Conservation (phyloP, 2,329 filamentous ascomycete genomes). For the Pyrenophora tritici-repentis region DNA sequence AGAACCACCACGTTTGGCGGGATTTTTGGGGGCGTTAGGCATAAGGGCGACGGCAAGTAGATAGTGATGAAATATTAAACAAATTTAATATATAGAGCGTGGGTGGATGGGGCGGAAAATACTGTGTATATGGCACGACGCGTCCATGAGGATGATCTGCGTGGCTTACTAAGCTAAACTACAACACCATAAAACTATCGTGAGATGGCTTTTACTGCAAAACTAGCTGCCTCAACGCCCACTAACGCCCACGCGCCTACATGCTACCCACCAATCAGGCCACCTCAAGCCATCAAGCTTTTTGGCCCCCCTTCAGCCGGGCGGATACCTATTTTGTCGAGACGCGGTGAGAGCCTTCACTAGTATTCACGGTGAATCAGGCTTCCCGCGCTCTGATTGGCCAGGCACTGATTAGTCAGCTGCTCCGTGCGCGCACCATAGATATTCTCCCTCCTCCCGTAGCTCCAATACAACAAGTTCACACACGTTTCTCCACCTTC, state of each 20-base stretch:
- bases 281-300: not conserved
- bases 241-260: not conserved
- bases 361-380: no score
- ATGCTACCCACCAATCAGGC: not conserved
- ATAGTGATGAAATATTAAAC: no score
- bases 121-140: no score
- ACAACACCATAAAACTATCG: constrained; percentile 4
- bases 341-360: no score
- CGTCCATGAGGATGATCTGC: no score
- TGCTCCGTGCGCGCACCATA: no score
- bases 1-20: no score
- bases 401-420: no score
- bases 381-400: no score
- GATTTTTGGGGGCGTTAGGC: not conserved
- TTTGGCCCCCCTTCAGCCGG: not conserved
- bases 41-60: not conserved
- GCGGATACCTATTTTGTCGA: not conserved
- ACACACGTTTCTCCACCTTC: no score
- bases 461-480: no score
- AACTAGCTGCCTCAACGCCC: not conserved
- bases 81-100: not conserved
- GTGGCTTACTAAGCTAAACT: not conserved
- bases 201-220: constrained; percentile 4
- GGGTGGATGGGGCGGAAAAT: not conserved
- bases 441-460: no score